These are phyloP conservation scores for Bruguiera parviflora DNA, from an alignment of 345 rosid species.

Conservation along the genomic window DNA sequence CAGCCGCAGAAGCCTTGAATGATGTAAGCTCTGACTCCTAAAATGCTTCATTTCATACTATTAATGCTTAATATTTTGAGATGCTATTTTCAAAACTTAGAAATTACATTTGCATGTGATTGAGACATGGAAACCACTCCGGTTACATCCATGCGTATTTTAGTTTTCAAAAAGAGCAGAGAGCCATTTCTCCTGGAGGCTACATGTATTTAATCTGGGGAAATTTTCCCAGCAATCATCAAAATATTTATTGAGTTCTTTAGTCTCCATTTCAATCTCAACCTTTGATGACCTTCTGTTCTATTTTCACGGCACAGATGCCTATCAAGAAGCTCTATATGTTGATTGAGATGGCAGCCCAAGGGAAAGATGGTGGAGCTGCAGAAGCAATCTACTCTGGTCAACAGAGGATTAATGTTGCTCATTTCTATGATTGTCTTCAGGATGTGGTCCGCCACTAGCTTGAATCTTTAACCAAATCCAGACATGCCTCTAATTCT, in stretches of 20 bases:
- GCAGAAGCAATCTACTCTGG: slow-evolving; percentile 76
- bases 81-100: not conserved
- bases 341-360: slow-evolving; percentile 95
- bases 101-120: not conserved
- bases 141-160: not conserved
- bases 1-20: slow-evolving; percentile 79
- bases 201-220: no score
- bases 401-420: slow-evolving; percentile 55
- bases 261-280: not conserved
- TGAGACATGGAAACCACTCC: not conserved
- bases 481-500: no score
- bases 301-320: slow-evolving; percentile 33
- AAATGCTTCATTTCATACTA: not conserved
- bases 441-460: slow-evolving; percentile 65
- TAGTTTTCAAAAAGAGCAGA: no score
- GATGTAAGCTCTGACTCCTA: slow-evolving; percentile 49
- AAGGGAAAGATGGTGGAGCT: slow-evolving; percentile 73
- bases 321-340: slow-evolving; percentile 81
- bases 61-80: not conserved
- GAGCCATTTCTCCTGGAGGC: no score
- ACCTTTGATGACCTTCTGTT: not conserved
- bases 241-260: no score
- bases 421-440: slow-evolving; percentile 77
- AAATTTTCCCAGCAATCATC: no score
- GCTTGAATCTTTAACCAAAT: not conserved